Evolutionary conservation across 2,329 filamentous ascomycete genomes (phyloP).

Genomic region (Fusarium pilosicola): DNA sequence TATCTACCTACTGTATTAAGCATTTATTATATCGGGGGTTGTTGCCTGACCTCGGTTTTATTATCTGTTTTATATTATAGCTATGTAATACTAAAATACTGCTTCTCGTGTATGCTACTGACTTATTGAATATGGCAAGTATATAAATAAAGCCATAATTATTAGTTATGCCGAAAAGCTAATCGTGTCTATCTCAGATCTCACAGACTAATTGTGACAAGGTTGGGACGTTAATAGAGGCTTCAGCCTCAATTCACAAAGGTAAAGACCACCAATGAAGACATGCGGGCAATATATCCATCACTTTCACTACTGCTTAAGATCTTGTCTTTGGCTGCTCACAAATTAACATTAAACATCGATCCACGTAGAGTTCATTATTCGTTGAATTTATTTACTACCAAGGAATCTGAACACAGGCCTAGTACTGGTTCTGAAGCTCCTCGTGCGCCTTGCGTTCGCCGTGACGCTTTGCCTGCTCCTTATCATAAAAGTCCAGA

Average conservation of each 20-base stretch:
- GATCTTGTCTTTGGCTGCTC: too few relatives aligned
- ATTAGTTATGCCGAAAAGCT: not conserved
- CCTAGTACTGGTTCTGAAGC: not conserved
- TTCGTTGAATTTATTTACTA: not conserved
- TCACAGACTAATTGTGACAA: not conserved
- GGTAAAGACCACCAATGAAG: too few relatives aligned
- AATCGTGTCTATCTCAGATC: not conserved
- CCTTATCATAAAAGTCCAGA: conserved; percentile 42
- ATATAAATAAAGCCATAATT: not conserved
- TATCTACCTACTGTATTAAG: not conserved
- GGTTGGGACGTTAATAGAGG: too few relatives aligned
- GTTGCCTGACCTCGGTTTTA: not conserved
- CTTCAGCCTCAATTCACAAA: too few relatives aligned
- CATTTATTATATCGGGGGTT: accelerated
- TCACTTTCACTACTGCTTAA: too few relatives aligned
- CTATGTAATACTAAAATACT: not conserved
- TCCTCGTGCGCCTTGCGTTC: not conserved
- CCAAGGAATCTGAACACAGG: accelerated
- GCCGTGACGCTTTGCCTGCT: conserved; percentile 39
- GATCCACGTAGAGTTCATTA: not conserved
- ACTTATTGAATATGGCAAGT: too few relatives aligned
- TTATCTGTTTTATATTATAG: not conserved
- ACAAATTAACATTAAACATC: not conserved
- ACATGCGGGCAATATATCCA: too few relatives aligned
- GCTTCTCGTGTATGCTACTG: too few relatives aligned